Percentiles rank a stretch among this genome's conserved stretches.
These are phyloP conservation scores for Morella rubra DNA, from an alignment of 306 rosid genomes.

Conservation along the genomic window DNA sequence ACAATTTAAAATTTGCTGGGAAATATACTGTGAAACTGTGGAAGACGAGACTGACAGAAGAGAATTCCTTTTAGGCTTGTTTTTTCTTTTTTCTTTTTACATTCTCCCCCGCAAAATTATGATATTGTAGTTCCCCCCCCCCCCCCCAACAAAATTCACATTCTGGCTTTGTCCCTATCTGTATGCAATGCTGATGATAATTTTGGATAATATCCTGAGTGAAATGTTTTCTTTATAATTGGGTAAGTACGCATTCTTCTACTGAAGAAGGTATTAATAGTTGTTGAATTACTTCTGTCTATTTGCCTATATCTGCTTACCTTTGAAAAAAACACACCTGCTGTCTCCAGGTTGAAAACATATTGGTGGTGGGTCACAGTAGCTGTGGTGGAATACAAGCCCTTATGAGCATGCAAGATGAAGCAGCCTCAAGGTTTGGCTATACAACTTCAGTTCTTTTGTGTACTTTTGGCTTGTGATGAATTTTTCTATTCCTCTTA, in stretches of 20 bases:
- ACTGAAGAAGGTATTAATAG: not conserved
- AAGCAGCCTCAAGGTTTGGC: slow-evolving; percentile 55
- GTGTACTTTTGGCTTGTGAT: slow-evolving; percentile 7
- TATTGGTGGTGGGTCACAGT: slow-evolving; percentile 85
- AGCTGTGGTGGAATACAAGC: slow-evolving; percentile 89
- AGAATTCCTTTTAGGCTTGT: slow-evolving; percentile 10
- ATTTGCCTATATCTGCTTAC: not conserved
- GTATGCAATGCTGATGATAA: not conserved
- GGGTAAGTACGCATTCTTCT: slow-evolving; percentile 9
- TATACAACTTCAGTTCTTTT: not conserved
- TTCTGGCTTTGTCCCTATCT: not conserved
- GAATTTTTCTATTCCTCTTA: slow-evolving; percentile 8
- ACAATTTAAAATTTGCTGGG: slow-evolving; percentile 6
- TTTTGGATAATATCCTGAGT: not conserved
- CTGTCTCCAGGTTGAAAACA: slow-evolving; percentile 68
- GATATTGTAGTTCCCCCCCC: not conserved
- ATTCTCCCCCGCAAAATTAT: not conserved
- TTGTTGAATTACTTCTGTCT: not conserved
- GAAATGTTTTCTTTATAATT: not conserved
- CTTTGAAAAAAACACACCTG: not conserved
- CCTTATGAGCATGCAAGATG: slow-evolving; percentile 69
- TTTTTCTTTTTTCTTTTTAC: not conserved
- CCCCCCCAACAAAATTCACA: too few relatives aligned
- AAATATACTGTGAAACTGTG: not conserved
- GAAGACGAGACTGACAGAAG: not conserved